Conservation (phyloP, 768 basidiomycete genomes). For the Mycena epipterygia region DNA sequence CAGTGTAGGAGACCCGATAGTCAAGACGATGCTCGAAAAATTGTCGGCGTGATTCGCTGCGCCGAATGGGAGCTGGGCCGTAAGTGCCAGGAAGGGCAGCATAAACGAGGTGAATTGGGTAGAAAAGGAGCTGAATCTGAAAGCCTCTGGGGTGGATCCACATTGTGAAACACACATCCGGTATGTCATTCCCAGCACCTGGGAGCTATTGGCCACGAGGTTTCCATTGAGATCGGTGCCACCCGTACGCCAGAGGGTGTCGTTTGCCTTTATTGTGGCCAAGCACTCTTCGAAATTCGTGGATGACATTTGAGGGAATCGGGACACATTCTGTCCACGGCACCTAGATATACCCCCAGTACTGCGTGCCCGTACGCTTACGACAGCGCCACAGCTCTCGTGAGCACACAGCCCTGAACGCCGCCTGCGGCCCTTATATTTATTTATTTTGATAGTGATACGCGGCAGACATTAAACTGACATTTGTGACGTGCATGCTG, state of each 20-base stretch:
- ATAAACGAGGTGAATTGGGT: constrained; percentile 6
- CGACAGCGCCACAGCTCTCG: no score
- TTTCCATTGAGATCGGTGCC: neutral
- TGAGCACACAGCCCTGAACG: no score
- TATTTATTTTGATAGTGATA: no score
- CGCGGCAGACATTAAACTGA: no score
- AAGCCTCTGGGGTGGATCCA: neutral
- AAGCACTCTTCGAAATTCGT: neutral
- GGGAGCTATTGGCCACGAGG: neutral
- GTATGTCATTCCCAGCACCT: neutral
- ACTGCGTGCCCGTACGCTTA: no score
- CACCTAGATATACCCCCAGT: no score
- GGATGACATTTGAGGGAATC: neutral
- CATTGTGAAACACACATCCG: constrained; percentile 1
- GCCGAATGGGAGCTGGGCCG: constrained; percentile 18
- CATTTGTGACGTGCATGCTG: no score
- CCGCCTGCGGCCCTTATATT: no score
- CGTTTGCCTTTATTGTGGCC: neutral
- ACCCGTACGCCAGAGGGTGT: neutral
- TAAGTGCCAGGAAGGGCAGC: constrained; percentile 19
- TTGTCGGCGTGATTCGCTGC: neutral
- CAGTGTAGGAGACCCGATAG: constrained; percentile 16
- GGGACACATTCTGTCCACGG: no score
- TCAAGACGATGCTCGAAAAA: neutral
- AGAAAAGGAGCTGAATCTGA: neutral